Base-by-base conservation (phyloP, 331 rosid genomes). In the Malus hybrid region DNA sequence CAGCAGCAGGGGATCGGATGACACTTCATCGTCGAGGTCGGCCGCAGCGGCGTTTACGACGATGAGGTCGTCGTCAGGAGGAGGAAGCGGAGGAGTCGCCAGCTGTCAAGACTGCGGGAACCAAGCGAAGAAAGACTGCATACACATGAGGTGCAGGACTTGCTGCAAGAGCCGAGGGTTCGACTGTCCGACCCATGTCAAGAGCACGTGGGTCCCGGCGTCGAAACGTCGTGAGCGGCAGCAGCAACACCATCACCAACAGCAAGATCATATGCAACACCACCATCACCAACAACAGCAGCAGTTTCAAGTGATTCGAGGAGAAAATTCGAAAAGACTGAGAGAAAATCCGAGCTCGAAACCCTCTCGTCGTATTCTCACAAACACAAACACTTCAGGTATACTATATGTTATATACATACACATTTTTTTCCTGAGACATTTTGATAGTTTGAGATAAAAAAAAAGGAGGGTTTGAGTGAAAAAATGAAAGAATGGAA, bases 41-140 rank as follows among this genome's bases (percentile, higher is more conserved):
- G 87, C 72, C 27, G 46, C 39, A 7, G 69, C 67, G 34, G 67
- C 28, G 3, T 84, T 88, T 76, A 85, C 85, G 85, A 69, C 85
- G 79, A 79, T 88, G 80, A 73, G 88, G 54, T 46, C 83, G 3
- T n/a, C 74, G 8, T 42, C 81, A 18, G 74, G 80, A 13, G 80
- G 81, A 0, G 89, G 79, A 86, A 3, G 16, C 28, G 60, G 20
- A 6, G 69, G 69, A 7, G 5, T 19, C 16, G 28, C 63, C 24
- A 92, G 97, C 65, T 94, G 99, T 79, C 97, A 92, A 48, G 99
- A 94, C 76, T 94, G 99, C 18, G 99, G 99, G 14, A 94, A 94
- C 81, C 99, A 94, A 65, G 97, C 99, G 1, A 94, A 94, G 85
- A 94, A 94, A 65, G 97, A 94, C 68, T 94, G 99, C 80, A 83